These are phyloP conservation scores for Leccinellum luteum DNA, from an alignment of 768 basidiomycete species.

Conservation along the genomic window DNA sequence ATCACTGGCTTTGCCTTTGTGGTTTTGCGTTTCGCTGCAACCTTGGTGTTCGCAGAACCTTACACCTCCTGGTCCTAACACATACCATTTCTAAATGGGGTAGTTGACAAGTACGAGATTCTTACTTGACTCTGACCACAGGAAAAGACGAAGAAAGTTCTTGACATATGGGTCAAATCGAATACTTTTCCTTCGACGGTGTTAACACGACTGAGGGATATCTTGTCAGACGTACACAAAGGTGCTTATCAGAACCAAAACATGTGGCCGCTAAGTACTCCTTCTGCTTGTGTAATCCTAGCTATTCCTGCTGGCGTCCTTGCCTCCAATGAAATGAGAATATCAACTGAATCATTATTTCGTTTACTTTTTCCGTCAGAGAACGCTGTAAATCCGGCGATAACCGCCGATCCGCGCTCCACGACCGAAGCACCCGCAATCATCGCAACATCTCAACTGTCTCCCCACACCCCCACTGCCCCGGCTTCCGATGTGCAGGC, in stretches of 20 bases:
- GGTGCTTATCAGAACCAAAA: constrained; percentile 76
- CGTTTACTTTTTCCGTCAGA: constrained; percentile 61
- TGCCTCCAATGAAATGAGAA: constrained; percentile 53
- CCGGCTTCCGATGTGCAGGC: constrained; percentile 48
- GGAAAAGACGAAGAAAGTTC: constrained; percentile 97
- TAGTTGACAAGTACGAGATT: constrained; percentile 41
- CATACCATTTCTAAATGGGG: constrained; percentile 26
- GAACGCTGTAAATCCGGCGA: constrained; percentile 38
- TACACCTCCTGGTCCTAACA: constrained; percentile 22
- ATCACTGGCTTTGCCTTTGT: constrained; percentile 9
- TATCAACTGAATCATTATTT: constrained; percentile 59
- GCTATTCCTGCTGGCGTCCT: constrained; percentile 43
- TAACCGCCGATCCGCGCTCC: constrained; percentile 39
- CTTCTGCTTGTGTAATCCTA: constrained; percentile 65
- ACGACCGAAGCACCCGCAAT: constrained; percentile 31
- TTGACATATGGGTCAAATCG: constrained; percentile 95
- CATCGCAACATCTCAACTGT: constrained; percentile 26
- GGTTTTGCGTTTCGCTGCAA: constrained; percentile 7
- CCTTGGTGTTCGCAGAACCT: not conserved
- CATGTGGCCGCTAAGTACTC: constrained; percentile 81
- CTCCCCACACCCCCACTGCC: constrained; percentile 28
- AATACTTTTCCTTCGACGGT: constrained; percentile 82
- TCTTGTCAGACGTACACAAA: constrained; percentile 70
- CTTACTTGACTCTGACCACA: constrained; percentile 44
- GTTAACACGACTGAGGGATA: constrained; percentile 67